A percentile compares a stretch with the other conserved stretches of the same genome.
These are phyloP conservation scores for Mortierella sp. DNA, from an alignment of 371 early-diverging fungal species.

Conservation along the genomic window DNA sequence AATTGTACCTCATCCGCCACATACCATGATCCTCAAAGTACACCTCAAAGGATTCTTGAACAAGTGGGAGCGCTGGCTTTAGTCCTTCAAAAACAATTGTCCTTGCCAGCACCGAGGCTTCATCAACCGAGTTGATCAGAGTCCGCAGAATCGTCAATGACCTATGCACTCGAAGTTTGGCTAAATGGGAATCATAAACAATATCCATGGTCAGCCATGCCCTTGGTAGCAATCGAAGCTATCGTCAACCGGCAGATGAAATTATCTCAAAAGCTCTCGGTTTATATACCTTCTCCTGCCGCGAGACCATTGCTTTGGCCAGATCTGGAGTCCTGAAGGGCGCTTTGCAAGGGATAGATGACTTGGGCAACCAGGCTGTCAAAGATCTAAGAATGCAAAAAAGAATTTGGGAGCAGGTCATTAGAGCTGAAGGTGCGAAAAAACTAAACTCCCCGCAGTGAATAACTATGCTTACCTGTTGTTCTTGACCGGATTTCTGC, in stretches of 20 bases:
- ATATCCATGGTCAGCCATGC: background rate
- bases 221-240: background rate
- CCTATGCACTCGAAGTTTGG: constrained; percentile 45
- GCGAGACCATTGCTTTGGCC: constrained; percentile 15
- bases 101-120: constrained; percentile 28
- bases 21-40: constrained; percentile 52
- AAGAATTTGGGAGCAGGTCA: background rate
- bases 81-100: constrained; percentile 36
- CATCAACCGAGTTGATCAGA: constrained; percentile 31
- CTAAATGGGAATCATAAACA: constrained; percentile 9
- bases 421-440: background rate
- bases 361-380: constrained; percentile 34
- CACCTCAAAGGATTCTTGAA: constrained; percentile 45
- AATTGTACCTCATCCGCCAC: background rate
- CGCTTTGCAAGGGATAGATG: constrained; percentile 40
- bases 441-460: background rate
- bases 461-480: constrained; percentile 7
- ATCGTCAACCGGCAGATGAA: background rate
- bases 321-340: constrained; percentile 34
- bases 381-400: constrained; percentile 14
- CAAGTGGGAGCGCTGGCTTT: constrained; percentile 32
- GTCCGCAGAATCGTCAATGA: constrained; percentile 29
- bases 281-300: constrained; percentile 21
- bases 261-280: background rate
- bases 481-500: constrained; percentile 28